phyloP scores from a whole-genome alignment of 2,329 filamentous ascomycete genomes.

The Calonectria multiphialidica region DNA sequence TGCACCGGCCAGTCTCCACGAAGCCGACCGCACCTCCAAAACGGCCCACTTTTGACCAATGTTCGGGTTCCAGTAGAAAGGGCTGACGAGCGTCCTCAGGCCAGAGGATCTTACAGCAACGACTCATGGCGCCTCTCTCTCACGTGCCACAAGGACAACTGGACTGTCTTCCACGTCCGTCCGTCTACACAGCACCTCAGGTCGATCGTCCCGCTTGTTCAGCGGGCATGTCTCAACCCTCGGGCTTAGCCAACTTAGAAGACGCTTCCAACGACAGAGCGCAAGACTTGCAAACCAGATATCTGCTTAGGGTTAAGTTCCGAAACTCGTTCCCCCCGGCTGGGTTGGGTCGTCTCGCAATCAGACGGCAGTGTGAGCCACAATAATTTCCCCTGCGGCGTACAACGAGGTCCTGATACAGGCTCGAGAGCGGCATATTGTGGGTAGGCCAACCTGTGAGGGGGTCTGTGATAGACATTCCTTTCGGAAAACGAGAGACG shows the following conservation, averaged over 20 bases:
- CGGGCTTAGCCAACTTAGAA: slow-evolving; percentile 67
- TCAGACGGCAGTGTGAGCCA: slow-evolving; percentile 50
- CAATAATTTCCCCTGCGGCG: slow-evolving; percentile 61
- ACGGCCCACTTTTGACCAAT: slow-evolving; percentile 61
- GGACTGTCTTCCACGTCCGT: slow-evolving; percentile 65
- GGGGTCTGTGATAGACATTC: slow-evolving; percentile 68
- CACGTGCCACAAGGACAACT: slow-evolving; percentile 67
- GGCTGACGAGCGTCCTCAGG: slow-evolving; percentile 81
- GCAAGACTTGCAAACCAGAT: slow-evolving; percentile 80
- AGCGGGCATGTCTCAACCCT: slow-evolving; percentile 55
- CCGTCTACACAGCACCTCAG: slow-evolving; percentile 52
- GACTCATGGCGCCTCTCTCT: slow-evolving; percentile 79
- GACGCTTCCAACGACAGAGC: slow-evolving; percentile 76
- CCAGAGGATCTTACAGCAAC: slow-evolving; percentile 79
- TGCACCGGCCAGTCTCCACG: slow-evolving; percentile 23
- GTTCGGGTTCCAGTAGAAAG: slow-evolving; percentile 72
- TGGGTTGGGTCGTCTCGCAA: slow-evolving; percentile 55
- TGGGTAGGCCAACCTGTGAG: slow-evolving; percentile 50
- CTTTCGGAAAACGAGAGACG: slow-evolving; percentile 78
- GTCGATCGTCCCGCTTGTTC: slow-evolving; percentile 61
- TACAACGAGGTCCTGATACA: slow-evolving; percentile 66
- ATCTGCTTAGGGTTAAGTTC: slow-evolving; percentile 97
- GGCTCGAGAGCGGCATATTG: slow-evolving; percentile 72
- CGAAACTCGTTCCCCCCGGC: slow-evolving; percentile 74
- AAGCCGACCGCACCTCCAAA: slow-evolving; percentile 48